phyloP scores from a whole-genome alignment of 139 green algal species.

The Micractinium sp. region DNA sequence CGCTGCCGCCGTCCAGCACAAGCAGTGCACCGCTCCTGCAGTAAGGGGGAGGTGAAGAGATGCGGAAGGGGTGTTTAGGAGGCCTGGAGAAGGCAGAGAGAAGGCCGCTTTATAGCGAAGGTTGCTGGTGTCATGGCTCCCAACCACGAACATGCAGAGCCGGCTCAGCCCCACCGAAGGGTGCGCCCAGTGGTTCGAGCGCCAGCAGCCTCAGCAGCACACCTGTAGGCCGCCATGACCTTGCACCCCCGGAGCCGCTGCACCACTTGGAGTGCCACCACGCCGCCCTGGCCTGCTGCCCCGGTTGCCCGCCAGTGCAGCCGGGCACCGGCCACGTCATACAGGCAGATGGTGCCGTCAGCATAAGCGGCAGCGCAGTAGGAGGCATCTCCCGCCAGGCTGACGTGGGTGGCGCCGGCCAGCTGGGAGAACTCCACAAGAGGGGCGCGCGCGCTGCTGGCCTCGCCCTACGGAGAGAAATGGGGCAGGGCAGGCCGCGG shows the following conservation, averaged over 20 bases:
- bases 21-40: constrained; percentile 13
- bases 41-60: not conserved
- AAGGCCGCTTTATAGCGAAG: too few relatives aligned
- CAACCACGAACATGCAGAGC: not conserved
- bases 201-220: not conserved
- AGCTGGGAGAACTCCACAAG: constrained; percentile 25
- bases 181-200: not conserved
- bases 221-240: constrained; percentile 22
- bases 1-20: constrained; percentile 13
- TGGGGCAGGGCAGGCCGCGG: not conserved
- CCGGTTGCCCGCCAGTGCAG: constrained; percentile 9
- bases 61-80: not conserved
- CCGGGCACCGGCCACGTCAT: not conserved
- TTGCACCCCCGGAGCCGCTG: constrained; percentile 1
- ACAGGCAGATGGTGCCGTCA: constrained; percentile 17
- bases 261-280: not conserved
- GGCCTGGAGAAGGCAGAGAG: not conserved
- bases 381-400: constrained; percentile 3
- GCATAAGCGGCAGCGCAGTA: not conserved
- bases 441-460: not conserved
- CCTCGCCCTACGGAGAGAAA: not conserved
- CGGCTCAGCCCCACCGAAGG: not conserved
- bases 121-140: not conserved
- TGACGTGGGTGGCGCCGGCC: not conserved
- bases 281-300: not conserved